Evolutionary conservation across 2,329 filamentous ascomycete genomes (phyloP), one percentile per base, ranked within the genome.

Genomic region (Sporothrix dimorphospora): DNA sequence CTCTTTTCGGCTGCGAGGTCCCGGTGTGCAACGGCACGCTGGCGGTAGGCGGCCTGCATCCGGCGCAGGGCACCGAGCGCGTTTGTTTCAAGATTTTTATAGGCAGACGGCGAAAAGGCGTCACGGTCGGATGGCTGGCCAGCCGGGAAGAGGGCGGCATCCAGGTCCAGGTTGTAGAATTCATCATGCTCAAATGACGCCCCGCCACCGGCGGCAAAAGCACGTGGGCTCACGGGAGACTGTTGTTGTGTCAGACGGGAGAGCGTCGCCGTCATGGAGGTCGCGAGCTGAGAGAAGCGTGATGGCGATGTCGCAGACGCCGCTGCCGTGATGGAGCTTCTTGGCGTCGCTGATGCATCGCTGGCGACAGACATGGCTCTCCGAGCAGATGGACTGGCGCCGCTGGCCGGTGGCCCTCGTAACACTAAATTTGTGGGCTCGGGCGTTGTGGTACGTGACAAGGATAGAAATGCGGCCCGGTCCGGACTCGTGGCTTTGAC

Each of bases 81-180:
- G 72, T 88, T 89, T 74, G 81, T 79, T 72, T 88, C 87, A n/a
- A 90, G 82, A 77, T 88, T 90, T 77, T 88, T 89, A 80, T 85
- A 91, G 11, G 86, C 85, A 0, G 86, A 83, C 0, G 88, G 88
- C 0, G 88, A 89, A 78, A 89, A 88, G 1, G 85, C 77, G 53
- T 88, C 85, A 49, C 82, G 79, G 14, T 85, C 82, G 0, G 77
- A 75, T 0, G 85, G 81, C 0, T 81, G 76, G 1, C 81, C 81
- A 0, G 79, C 74, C 0, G 88, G 86, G 73, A 86, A 89, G 14
- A 91, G 82, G 0, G 85, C 85, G 1, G 84, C 78, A 42, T 87
- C 84, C 51, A 91, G 82, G 76, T 90, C 83, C 66, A 91, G 80
- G 67, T 83, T 83, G 75, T 85, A 83, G 6, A 90, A 82, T 72